Evolutionary conservation across 768 basidiomycete genomes (phyloP).

Genomic region (Leccinum ochraceum): DNA sequence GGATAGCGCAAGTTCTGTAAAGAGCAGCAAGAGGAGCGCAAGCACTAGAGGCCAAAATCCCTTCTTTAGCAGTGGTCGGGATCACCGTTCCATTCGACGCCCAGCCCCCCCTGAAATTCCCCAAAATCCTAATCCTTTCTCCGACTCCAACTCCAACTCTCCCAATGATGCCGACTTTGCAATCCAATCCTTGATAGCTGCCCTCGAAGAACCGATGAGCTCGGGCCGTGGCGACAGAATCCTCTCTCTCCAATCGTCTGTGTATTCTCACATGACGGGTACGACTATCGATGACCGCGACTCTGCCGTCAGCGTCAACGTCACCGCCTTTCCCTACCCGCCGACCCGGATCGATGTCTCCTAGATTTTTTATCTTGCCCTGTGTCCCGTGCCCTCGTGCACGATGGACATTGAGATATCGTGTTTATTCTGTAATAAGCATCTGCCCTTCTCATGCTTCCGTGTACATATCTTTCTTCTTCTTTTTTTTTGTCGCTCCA

Average conservation of each 20-base stretch:
- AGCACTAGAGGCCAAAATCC: slow-evolving; percentile 35
- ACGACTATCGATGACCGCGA: slow-evolving; percentile 22
- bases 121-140: slow-evolving; percentile 41
- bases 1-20: slow-evolving; percentile 21
- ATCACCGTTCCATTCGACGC: slow-evolving; percentile 31
- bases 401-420: slow-evolving; percentile 1
- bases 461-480: slow-evolving; percentile 8
- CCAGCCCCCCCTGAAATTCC: slow-evolving; percentile 15
- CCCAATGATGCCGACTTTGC: slow-evolving; percentile 34
- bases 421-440: slow-evolving; percentile 10
- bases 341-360: slow-evolving; percentile 19
- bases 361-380: slow-evolving; percentile 7
- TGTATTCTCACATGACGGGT: slow-evolving; percentile 28
- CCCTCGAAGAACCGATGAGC: slow-evolving; percentile 54
- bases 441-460: slow-evolving; percentile 12
- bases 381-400: neutral
- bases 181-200: slow-evolving; percentile 67
- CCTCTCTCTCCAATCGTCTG: slow-evolving; percentile 59
- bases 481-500: neutral
- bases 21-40: slow-evolving; percentile 4
- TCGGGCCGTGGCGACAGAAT: slow-evolving; percentile 49
- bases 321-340: slow-evolving; percentile 34
- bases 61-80: slow-evolving; percentile 40
- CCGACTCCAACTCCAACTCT: slow-evolving; percentile 31
- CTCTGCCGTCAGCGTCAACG: slow-evolving; percentile 26